These are phyloP conservation scores for Candida jianshihensis DNA, from an alignment of 805 yeast genomes.

Conservation along the genomic window DNA sequence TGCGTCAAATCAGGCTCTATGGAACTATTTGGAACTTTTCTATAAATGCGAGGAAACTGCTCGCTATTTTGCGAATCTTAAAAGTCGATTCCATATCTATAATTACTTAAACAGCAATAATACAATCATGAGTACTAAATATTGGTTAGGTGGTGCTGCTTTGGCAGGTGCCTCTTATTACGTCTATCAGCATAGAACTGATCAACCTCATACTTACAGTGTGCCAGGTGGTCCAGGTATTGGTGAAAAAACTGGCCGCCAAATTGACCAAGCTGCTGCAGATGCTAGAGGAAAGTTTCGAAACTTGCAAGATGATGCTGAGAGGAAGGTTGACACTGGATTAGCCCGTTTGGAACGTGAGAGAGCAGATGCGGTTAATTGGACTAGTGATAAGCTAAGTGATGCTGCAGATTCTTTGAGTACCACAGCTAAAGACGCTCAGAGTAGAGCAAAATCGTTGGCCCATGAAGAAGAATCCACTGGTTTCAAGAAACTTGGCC, in stretches of 20 bases:
- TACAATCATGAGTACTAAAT: background rate
- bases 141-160: slow-evolving; percentile 16
- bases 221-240: slow-evolving; percentile 14
- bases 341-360: slow-evolving; percentile 10
- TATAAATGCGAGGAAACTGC: no score
- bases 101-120: background rate
- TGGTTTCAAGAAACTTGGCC: slow-evolving; percentile 14
- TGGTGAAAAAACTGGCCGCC: slow-evolving; percentile 20
- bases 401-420: slow-evolving; percentile 9
- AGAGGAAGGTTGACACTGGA: slow-evolving; percentile 12
- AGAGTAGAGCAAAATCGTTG: slow-evolving; percentile 13
- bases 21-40: background rate
- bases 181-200: slow-evolving; percentile 18
- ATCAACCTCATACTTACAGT: slow-evolving; percentile 12
- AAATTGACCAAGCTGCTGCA: slow-evolving; percentile 18
- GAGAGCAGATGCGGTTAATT: slow-evolving; percentile 9
- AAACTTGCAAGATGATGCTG: slow-evolving; percentile 14
- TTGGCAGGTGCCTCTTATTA: slow-evolving; percentile 21
- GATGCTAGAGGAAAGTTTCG: slow-evolving; percentile 11
- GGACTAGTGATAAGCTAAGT: slow-evolving; percentile 17
- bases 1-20: background rate
- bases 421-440: slow-evolving; percentile 10
- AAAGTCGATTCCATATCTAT: no score
- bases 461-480: slow-evolving; percentile 10
- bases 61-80: no score